Conservation (phyloP, 1,284 basidiomycete genomes). For the Boletellus deceptivus region DNA sequence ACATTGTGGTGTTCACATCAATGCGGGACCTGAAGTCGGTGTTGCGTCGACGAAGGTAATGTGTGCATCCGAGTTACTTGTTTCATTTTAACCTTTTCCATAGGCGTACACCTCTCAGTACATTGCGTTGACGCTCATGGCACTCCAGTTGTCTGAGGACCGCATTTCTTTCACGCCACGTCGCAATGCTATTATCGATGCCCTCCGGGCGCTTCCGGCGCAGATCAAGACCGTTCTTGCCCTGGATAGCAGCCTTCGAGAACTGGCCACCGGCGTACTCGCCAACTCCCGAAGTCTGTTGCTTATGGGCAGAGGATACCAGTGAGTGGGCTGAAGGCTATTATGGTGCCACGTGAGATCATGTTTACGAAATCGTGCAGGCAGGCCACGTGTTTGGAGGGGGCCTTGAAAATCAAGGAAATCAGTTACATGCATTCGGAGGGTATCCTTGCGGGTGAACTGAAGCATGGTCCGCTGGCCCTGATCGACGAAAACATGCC, state of each 20-base stretch:
- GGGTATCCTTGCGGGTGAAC: constrained; percentile 94
- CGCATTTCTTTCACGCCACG: constrained; percentile 90
- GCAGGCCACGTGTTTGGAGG: constrained; percentile 96
- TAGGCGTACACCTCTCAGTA: constrained; percentile 99
- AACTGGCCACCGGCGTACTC: constrained; percentile 78
- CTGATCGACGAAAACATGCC: constrained; percentile 98
- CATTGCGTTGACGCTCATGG: constrained; percentile 98
- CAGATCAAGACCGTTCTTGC: constrained; percentile 90
- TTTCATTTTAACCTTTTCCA: not conserved
- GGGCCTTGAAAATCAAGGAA: constrained; percentile 99
- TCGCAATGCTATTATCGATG: constrained; percentile 92
- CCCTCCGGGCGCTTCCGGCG: constrained; percentile 84
- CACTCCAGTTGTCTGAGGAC: constrained; percentile 95
- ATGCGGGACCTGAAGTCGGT: constrained; percentile 98
- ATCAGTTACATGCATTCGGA: constrained; percentile 93
- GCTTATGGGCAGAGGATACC: constrained; percentile 98
- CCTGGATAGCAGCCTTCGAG: constrained; percentile 77
- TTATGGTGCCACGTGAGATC: too few species aligned
- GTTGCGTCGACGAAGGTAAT: constrained; percentile 97
- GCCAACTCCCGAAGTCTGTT: constrained; percentile 86
- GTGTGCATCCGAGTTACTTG: not conserved
- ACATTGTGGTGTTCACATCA: constrained; percentile 99
- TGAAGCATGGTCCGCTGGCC: constrained; percentile 98
- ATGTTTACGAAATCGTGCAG: constrained; percentile 31
- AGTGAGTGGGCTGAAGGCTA: constrained; percentile 51